These are phyloP conservation scores for Rossbeevera mucosa DNA, from an alignment of 768 basidiomycete species.

Conservation along the genomic window DNA sequence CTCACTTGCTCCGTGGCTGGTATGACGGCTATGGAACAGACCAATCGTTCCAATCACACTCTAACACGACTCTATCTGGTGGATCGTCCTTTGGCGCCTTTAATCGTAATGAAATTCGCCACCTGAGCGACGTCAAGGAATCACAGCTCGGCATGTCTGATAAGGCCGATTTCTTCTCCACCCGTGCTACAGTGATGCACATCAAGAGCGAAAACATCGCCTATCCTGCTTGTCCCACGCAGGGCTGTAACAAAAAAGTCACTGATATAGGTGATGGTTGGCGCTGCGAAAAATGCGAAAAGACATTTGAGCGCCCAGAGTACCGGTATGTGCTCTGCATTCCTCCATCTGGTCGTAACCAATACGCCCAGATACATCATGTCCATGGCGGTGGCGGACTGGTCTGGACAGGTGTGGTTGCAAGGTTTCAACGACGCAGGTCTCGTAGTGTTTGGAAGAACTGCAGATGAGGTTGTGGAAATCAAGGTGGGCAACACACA, in stretches of 20 bases:
- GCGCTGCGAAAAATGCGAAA: conserved; percentile 92
- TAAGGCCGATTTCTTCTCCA: conserved; percentile 74
- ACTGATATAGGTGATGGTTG: conserved; percentile 62
- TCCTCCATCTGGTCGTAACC: conserved; percentile 1
- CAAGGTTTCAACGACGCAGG: conserved; percentile 96
- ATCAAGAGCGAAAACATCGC: conserved; percentile 77
- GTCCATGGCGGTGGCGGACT: conserved; percentile 83
- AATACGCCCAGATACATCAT: conserved; percentile 61
- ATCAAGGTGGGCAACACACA: conserved; percentile 48
- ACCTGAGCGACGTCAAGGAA: conserved; percentile 74
- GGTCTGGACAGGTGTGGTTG: conserved; percentile 86
- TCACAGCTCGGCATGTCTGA: conserved; percentile 71
- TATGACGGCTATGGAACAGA: conserved; percentile 68
- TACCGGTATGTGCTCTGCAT: conserved; percentile 56
- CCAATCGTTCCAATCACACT: conserved; percentile 68
- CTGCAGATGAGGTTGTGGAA: conserved; percentile 73
- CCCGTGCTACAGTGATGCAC: conserved; percentile 81
- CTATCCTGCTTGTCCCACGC: conserved; percentile 84
- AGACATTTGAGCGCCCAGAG: conserved; percentile 62
- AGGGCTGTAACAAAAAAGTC: conserved; percentile 89
- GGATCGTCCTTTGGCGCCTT: conserved; percentile 44
- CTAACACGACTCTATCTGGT: conserved; percentile 37
- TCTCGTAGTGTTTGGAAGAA: conserved; percentile 64
- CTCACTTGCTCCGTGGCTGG: conserved; percentile 87
- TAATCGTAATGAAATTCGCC: conserved; percentile 68